Evolutionary conservation across 2,329 filamentous ascomycete genomes (phyloP).

Genomic region (Gaeumannomyces tritici): DNA sequence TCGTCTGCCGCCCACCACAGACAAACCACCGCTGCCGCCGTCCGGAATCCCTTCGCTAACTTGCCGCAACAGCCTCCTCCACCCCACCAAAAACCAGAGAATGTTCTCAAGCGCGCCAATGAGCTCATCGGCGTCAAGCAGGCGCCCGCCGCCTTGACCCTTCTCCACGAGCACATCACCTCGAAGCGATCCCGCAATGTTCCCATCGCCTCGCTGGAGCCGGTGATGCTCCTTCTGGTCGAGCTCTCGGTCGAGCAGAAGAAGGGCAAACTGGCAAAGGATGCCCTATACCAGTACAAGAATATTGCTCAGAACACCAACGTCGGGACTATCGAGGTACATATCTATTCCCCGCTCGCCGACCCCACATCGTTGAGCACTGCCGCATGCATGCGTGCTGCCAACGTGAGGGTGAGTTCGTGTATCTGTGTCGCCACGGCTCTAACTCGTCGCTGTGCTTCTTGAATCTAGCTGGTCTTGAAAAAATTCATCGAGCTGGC

Average conservation of each 20-base stretch:
- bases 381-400: neutral
- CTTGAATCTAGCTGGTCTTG: slow-evolving; percentile 60
- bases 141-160: slow-evolving; percentile 79
- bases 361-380: neutral
- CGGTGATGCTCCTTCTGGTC: slow-evolving; percentile 95
- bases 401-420: slow-evolving; percentile 54
- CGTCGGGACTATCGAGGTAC: slow-evolving; percentile 78
- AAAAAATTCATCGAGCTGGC: slow-evolving; percentile 98
- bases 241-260: slow-evolving; percentile 94
- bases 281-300: slow-evolving; percentile 99
- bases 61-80: slow-evolving; percentile 60
- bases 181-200: slow-evolving; percentile 97
- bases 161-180: slow-evolving; percentile 98
- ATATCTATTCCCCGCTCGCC: neutral
- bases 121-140: slow-evolving; percentile 98
- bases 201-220: slow-evolving; percentile 90
- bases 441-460: neutral
- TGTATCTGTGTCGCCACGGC: slow-evolving; percentile 34
- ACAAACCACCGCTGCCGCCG: neutral
- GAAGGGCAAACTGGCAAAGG: slow-evolving; percentile 97
- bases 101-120: slow-evolving; percentile 96
- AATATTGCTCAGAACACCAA: slow-evolving; percentile 99
- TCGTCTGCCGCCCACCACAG: neutral
- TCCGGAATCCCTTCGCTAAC: slow-evolving; percentile 7
- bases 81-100: slow-evolving; percentile 95